Evolutionary conservation across 495 filamentous ascomycete species (phyloP).

Genomic region (Penicillium longicatenatum): DNA sequence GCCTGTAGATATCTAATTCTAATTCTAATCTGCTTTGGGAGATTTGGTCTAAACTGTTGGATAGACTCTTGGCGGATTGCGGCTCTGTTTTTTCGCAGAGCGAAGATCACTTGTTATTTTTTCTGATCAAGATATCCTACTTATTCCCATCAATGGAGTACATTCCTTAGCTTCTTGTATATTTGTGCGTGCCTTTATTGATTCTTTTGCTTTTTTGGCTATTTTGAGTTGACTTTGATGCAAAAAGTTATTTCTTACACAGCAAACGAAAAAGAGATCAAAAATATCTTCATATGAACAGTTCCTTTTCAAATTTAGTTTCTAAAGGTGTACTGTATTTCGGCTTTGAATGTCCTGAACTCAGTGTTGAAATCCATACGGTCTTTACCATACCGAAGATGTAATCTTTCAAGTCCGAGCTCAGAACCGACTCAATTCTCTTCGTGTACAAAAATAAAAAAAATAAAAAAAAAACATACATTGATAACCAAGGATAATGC

Average conservation of each 20-base stretch:
- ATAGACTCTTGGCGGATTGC: constrained; percentile 10
- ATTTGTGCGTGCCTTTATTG: background rate
- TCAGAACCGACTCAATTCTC: too few relatives aligned
- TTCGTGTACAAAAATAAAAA: too few relatives aligned
- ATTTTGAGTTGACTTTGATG: background rate
- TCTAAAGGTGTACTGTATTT: background rate
- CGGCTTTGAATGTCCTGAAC: background rate
- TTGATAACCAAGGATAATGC: background rate
- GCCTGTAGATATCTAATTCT: constrained; percentile 46
- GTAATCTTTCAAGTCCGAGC: too few relatives aligned
- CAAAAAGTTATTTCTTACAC: background rate
- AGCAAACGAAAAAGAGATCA: background rate
- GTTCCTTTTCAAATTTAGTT: background rate
- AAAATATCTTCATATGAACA: background rate
- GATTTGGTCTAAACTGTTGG: constrained; percentile 9
- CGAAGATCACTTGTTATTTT: constrained; percentile 21
- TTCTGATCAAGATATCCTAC: constrained; percentile 16
- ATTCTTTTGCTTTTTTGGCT: background rate
- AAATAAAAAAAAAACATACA: too few relatives aligned
- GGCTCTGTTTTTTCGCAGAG: constrained; percentile 10
- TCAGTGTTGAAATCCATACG: too few relatives aligned
- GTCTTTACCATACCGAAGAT: too few relatives aligned
- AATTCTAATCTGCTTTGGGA: constrained; percentile 38
- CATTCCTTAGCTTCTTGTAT: constrained; percentile 30
- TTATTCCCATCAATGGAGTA: constrained; percentile 40